These are phyloP conservation scores for Neocatenulostroma microsporum DNA, from an alignment of 2,329 filamentous ascomycete species.

Conservation along the genomic window DNA sequence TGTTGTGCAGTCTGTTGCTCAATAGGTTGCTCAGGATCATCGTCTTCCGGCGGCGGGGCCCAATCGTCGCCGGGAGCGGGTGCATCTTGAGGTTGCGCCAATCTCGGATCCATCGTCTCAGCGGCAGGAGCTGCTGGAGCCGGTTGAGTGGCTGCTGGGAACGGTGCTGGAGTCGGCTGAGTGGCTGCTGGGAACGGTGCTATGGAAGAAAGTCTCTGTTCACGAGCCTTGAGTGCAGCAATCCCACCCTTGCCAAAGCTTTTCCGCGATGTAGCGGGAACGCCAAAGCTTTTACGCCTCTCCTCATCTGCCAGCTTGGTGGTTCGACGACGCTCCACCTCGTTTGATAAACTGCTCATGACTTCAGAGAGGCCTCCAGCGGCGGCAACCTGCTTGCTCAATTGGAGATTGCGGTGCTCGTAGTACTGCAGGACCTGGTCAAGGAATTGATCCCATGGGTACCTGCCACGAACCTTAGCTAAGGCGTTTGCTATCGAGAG, in stretches of 20 bases:
- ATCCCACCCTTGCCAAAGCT: slow-evolving; percentile 14
- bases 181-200: slow-evolving; percentile 1
- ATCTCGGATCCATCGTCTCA: background rate
- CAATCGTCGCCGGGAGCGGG: background rate
- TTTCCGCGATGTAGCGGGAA: slow-evolving; percentile 15
- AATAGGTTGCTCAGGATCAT: background rate
- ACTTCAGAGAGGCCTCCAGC: slow-evolving; percentile 40
- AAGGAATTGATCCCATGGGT: slow-evolving; percentile 45
- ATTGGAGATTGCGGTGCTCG: slow-evolving; percentile 29
- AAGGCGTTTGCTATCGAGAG: slow-evolving; percentile 30
- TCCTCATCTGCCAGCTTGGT: slow-evolving; percentile 10
- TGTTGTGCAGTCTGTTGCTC: background rate
- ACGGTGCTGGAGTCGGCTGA: slow-evolving; percentile 9
- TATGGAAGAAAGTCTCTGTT: slow-evolving; percentile 8
- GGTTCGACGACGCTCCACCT: slow-evolving; percentile 18
- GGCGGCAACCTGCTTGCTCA: slow-evolving; percentile 35
- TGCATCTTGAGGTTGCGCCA: background rate
- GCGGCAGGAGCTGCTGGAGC: background rate
- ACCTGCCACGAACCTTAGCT: slow-evolving; percentile 37
- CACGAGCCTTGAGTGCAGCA: slow-evolving; percentile 12
- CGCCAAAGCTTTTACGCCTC: slow-evolving; percentile 15
- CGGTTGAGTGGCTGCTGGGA: background rate
- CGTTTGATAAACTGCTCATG: slow-evolving; percentile 23
- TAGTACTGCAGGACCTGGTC: slow-evolving; percentile 25
- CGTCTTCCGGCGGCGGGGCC: background rate